A percentile compares a stretch with the other conserved stretches of the same genome.
These are phyloP conservation scores for Lagenidium sp. DNA, from an alignment of 352 stramenopile species.

Conservation along the genomic window DNA sequence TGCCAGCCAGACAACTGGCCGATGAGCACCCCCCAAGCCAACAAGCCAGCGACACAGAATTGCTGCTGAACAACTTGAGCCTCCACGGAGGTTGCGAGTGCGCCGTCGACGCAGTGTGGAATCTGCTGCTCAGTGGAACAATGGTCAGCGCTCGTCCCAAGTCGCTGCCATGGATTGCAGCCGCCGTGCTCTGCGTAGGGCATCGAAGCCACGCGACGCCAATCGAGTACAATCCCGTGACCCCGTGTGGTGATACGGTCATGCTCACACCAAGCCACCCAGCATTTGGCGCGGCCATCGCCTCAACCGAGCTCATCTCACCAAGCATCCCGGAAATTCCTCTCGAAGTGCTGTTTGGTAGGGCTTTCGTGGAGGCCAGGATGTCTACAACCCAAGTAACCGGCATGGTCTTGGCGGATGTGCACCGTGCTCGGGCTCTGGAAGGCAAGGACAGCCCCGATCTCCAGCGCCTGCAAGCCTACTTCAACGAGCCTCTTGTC, in stretches of 20 bases:
- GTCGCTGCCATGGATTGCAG: not conserved
- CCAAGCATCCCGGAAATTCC: not conserved
- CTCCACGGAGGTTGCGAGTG: not conserved
- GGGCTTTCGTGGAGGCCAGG: not conserved
- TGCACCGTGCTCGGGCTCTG: not conserved
- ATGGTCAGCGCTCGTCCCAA: not conserved
- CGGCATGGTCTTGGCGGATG: not conserved
- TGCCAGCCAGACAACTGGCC: too few relatives aligned
- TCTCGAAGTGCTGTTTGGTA: not conserved
- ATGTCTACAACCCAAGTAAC: not conserved
- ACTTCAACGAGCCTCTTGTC: conserved; percentile 1
- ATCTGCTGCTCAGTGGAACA: not conserved
- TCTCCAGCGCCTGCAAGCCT: conserved; percentile 2
- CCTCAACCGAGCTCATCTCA: not conserved
- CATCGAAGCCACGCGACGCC: not conserved
- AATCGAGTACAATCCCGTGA: conserved; percentile 23
- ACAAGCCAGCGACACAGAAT: not conserved
- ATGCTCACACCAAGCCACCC: conserved; percentile 25
- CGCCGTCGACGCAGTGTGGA: not conserved
- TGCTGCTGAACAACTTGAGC: not conserved
- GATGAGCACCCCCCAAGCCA: too few relatives aligned
- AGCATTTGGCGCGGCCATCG: conserved; percentile 17
- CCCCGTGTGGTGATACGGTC: conserved; percentile 12
- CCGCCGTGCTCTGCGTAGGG: not conserved
- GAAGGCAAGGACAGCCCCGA: conserved; percentile 2